These are phyloP conservation scores for Camellia oleifera DNA, from an alignment of 179 eudicot species.

Conservation along the genomic window DNA sequence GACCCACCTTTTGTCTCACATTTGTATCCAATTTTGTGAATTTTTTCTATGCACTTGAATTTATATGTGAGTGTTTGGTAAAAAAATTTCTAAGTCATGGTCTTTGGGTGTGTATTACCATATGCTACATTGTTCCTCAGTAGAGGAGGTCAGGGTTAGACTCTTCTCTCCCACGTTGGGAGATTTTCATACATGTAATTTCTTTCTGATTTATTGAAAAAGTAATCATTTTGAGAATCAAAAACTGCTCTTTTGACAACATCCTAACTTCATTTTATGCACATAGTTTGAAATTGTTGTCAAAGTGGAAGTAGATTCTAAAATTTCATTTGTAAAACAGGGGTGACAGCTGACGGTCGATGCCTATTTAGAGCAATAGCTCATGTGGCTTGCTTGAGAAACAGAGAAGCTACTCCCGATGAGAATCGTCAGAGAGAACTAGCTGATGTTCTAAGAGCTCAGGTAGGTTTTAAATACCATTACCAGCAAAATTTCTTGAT, in stretches of 20 bases:
- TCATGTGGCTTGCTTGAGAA: slow-evolving; percentile 69
- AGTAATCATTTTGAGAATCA: no score
- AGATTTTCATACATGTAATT: no score
- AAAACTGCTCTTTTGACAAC: no score
- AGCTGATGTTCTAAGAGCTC: slow-evolving; percentile 83
- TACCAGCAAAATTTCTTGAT: background rate
- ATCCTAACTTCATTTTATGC: background rate
- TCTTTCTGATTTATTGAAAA: no score
- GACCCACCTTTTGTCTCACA: no score
- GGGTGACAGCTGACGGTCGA: slow-evolving; percentile 70
- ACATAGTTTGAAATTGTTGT: background rate
- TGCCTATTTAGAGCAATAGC: slow-evolving; percentile 79
- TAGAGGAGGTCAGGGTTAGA: no score
- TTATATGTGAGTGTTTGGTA: background rate
- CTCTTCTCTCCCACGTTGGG: no score
- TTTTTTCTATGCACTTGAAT: no score
- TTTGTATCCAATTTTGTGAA: no score
- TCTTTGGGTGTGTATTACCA: background rate
- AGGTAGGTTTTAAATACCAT: slow-evolving; percentile 27
- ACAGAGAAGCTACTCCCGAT: slow-evolving; percentile 66
- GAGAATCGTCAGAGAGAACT: slow-evolving; percentile 67
- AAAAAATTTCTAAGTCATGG: background rate
- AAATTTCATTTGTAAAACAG: slow-evolving; percentile 21
- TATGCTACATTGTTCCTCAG: background rate
- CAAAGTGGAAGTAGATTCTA: background rate